A percentile compares a stretch with the other conserved stretches of the same genome.
Conservation (phyloP, 257 asterid species). For the Petunia secreta region DNA sequence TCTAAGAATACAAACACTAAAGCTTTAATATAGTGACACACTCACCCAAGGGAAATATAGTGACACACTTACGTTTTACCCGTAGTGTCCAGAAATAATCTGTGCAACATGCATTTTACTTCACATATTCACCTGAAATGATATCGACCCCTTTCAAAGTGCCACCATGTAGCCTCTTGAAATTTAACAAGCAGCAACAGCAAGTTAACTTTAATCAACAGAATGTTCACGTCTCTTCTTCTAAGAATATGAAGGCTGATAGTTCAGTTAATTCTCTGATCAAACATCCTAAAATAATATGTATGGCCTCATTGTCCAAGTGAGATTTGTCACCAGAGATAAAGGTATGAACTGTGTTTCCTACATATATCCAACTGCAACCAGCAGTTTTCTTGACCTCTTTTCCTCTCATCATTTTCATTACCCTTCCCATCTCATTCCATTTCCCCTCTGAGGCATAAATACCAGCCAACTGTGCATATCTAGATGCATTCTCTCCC, state of each 20-base stretch:
- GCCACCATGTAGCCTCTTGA: too few relatives aligned
- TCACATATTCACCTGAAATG: too few relatives aligned
- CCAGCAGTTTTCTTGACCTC: slow-evolving; percentile 75
- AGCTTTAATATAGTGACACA: too few relatives aligned
- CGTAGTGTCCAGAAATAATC: too few relatives aligned
- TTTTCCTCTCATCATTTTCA: slow-evolving; percentile 84
- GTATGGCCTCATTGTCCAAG: slow-evolving; percentile 53
- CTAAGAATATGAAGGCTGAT: slow-evolving; percentile 19
- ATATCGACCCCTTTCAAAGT: too few relatives aligned
- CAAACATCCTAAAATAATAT: slow-evolving; percentile 54
- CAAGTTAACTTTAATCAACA: not conserved
- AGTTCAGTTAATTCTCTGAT: slow-evolving; percentile 44
- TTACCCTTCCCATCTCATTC: slow-evolving; percentile 83
- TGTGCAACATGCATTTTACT: too few relatives aligned
- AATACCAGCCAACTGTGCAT: slow-evolving; percentile 75
- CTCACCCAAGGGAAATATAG: too few relatives aligned
- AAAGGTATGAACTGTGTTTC: slow-evolving; percentile 57
- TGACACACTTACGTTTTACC: too few relatives aligned
- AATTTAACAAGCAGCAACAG: too few relatives aligned
- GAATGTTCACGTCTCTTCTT: slow-evolving; percentile 15
- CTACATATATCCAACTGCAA: slow-evolving; percentile 79
- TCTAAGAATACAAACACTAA: too few relatives aligned
- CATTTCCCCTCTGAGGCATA: slow-evolving; percentile 81
- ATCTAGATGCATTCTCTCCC: slow-evolving; percentile 65
- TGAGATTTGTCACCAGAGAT: slow-evolving; percentile 72